Base-by-base conservation (phyloP, 345 rosid genomes). In the Rhodomyrtus tomentosa region DNA sequence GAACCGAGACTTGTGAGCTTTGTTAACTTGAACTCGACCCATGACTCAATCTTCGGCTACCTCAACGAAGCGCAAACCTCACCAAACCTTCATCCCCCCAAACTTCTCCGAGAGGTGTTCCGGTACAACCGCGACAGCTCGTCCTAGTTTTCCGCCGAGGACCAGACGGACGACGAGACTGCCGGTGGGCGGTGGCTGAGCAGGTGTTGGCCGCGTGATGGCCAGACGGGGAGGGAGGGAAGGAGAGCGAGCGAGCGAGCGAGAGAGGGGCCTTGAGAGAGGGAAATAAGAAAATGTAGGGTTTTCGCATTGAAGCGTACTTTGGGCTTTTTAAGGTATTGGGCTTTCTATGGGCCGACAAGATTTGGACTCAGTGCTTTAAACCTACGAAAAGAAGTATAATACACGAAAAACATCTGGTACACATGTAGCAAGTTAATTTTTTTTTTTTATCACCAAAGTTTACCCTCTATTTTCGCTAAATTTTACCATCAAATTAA, bases 1-100 rank as follows among this genome's bases (percentile, higher is more conserved):
- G 85, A 94, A 94, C 42, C 98, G 92, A 40, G 98, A 81, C 86
- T 95, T 96, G 90, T 97, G 99, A 83, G 96, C 42, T 84, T 97
- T 97, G 85, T 95, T 97, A 16, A 91, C 90, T 89, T 97, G 99
- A 88, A 85, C 91, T 88, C 97, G 91, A 38, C 86, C 86, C 86
- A 85, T 85, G 76, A 36, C 76, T 36, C 76, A 68, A 68, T 36
- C 76, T 68, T 68, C 25, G 9, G 45, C 76, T 12, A 68, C 76
- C 40, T 68, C 5, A 68, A 36, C 76, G 76, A 21, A 68, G 76
- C 24, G 20, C 5, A 68, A 68, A 18, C 76, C 76, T 68, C 45
- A 68, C 45, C 45, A 68, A 68, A 18, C 76, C 76, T 9, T 68
- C 76, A 68, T 36, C 21, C 76, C 6, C 22, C 5, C 0, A 62